These are phyloP conservation scores for Fusarium anguioides DNA, from an alignment of 2,329 filamentous ascomycete species.

Conservation along the genomic window DNA sequence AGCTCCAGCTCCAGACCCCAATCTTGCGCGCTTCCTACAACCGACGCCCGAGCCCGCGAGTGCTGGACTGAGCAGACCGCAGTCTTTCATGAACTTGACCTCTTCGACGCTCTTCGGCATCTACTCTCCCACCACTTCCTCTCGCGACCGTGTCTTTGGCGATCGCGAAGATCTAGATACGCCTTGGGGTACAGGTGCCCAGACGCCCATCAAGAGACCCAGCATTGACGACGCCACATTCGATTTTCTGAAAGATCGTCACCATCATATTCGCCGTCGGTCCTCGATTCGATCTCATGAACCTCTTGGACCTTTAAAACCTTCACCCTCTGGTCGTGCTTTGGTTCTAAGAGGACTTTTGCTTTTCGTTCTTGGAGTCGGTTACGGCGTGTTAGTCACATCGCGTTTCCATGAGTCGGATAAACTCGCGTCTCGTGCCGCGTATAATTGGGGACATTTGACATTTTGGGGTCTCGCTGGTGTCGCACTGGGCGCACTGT, in stretches of 20 bases:
- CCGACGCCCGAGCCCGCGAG: slow-evolving; percentile 51
- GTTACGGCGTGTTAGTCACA: slow-evolving; percentile 82
- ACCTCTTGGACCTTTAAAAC: slow-evolving; percentile 43
- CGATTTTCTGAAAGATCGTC: slow-evolving; percentile 56
- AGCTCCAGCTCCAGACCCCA: slow-evolving; percentile 43
- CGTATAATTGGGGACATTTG: slow-evolving; percentile 73
- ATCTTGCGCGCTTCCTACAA: slow-evolving; percentile 52
- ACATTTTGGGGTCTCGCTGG: slow-evolving; percentile 85
- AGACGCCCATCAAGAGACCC: slow-evolving; percentile 68
- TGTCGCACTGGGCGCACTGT: slow-evolving; percentile 78
- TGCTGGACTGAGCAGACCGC: slow-evolving; percentile 70
- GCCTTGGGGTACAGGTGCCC: slow-evolving; percentile 82
- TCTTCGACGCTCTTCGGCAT: slow-evolving; percentile 92
- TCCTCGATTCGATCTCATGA: slow-evolving; percentile 50
- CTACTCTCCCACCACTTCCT: slow-evolving; percentile 76
- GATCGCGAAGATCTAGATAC: slow-evolving; percentile 68
- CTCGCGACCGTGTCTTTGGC: slow-evolving; percentile 57
- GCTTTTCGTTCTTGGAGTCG: slow-evolving; percentile 81
- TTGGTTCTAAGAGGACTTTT: slow-evolving; percentile 68
- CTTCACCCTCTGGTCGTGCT: slow-evolving; percentile 55
- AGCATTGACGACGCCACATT: slow-evolving; percentile 59
- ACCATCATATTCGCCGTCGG: slow-evolving; percentile 50
- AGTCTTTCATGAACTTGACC: slow-evolving; percentile 87
- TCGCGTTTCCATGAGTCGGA: slow-evolving; percentile 75
- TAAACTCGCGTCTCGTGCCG: slow-evolving; percentile 69